These are phyloP conservation scores for Rhododendron molle DNA, from an alignment of 148 eudicot genomes.

Conservation along the genomic window DNA sequence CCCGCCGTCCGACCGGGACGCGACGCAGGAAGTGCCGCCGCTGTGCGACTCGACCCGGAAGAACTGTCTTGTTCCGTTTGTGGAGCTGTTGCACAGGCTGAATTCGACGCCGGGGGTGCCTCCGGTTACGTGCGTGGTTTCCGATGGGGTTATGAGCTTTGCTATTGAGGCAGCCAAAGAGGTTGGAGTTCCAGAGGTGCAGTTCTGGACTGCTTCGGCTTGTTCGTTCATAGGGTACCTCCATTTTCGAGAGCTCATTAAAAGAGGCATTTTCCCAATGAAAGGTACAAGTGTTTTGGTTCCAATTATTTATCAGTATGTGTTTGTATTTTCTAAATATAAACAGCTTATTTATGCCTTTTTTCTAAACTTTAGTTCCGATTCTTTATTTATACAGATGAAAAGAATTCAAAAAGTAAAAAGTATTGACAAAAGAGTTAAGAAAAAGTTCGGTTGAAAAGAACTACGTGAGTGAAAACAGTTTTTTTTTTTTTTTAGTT, in stretches of 20 bases:
- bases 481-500: too few species aligned
- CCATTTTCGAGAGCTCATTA: not conserved
- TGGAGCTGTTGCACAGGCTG: not conserved
- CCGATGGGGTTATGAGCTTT: not conserved
- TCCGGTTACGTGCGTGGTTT: not conserved
- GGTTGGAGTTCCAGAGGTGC: not conserved
- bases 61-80: not conserved
- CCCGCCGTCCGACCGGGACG: not conserved
- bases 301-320: not conserved
- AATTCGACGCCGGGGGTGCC: not conserved
- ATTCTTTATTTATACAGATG: too few species aligned
- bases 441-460: too few species aligned
- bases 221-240: not conserved
- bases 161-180: not conserved
- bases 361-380: too few species aligned
- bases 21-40: not conserved
- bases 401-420: too few species aligned
- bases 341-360: too few species aligned
- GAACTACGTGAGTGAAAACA: too few species aligned
- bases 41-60: not conserved
- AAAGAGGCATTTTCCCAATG: not conserved
- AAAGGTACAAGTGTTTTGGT: not conserved
- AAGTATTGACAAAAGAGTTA: too few species aligned
- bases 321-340: too few species aligned
- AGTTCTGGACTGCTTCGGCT: slow-evolving; percentile 2